Percentiles rank a stretch among this genome's conserved stretches.
Evolutionary conservation across 2,329 filamentous ascomycete genomes (phyloP).

Genomic region (Cercospora canescens): DNA sequence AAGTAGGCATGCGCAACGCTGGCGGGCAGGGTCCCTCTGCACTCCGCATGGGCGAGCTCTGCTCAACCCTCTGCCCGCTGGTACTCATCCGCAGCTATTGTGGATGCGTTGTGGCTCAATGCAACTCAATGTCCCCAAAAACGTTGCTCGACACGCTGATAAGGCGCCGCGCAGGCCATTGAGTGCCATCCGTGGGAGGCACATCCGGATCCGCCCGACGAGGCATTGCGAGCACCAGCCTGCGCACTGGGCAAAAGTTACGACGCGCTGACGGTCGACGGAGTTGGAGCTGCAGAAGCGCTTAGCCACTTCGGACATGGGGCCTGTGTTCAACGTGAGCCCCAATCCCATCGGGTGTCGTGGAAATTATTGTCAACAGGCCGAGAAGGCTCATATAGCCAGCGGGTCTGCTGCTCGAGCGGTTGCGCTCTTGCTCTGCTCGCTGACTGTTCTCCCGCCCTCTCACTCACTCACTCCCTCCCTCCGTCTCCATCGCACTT

Average conservation of each 20-base stretch:
- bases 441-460: not conserved
- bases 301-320: too few relatives aligned
- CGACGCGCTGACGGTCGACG: constrained; percentile 14
- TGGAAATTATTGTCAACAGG: constrained; percentile 17
- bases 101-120: constrained; percentile 11
- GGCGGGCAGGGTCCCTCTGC: constrained; percentile 20
- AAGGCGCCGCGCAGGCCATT: not conserved
- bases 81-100: constrained; percentile 24
- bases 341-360: constrained; percentile 16
- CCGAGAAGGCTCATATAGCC: constrained; percentile 11
- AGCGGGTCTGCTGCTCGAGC: constrained; percentile 7
- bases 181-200: not conserved
- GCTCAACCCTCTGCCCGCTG: constrained; percentile 17
- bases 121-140: constrained; percentile 11
- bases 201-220: constrained; percentile 15
- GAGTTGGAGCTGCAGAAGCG: too few relatives aligned
- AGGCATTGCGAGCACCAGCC: not conserved
- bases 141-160: constrained; percentile 3
- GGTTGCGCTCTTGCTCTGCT: not conserved
- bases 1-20: constrained; percentile 2
- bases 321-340: constrained; percentile 22
- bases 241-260: not conserved
- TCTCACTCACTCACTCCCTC: not conserved
- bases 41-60: constrained; percentile 19
- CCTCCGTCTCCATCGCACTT: not conserved